phyloP scores from a whole-genome alignment of 2,329 filamentous ascomycete species.

The Ascochyta koolunga region DNA sequence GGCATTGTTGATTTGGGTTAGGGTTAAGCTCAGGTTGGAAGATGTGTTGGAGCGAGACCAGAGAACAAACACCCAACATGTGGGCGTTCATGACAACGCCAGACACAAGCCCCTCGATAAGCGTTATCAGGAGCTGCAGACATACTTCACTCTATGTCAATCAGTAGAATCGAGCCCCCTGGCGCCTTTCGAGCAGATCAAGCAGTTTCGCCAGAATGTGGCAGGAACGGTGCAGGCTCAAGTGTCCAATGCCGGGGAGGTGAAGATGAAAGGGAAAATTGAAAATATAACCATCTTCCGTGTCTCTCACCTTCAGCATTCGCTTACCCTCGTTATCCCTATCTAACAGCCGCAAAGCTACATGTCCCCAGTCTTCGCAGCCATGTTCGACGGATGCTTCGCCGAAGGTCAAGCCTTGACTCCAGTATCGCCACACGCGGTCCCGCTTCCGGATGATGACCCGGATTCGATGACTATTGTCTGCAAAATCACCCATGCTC shows the following conservation, averaged over 20 bases:
- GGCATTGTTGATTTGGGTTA: no score
- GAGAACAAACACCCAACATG: no score
- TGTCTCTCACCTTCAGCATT: background rate
- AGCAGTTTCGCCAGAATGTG: background rate
- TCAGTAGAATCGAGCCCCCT: no score
- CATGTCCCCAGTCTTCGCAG: background rate
- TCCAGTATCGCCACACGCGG: background rate
- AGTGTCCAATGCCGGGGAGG: background rate
- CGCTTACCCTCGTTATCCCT: background rate
- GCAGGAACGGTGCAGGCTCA: no score
- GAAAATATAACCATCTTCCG: background rate
- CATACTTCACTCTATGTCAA: no score
- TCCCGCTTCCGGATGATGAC: background rate
- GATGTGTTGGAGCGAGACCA: no score
- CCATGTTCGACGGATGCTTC: constrained; percentile 1
- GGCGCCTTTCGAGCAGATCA: background rate
- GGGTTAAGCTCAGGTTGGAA: no score
- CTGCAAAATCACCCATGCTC: background rate
- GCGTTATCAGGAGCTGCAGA: no score
- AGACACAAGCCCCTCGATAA: no score
- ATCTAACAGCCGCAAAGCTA: background rate
- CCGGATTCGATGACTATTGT: background rate
- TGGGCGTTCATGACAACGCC: no score
- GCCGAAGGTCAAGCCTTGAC: background rate
- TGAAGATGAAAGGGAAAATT: background rate